Percentiles rank a stretch among this genome's conserved stretches.
Conservation (phyloP, 805 yeast species). For the Yarrowia yakushimensis region DNA sequence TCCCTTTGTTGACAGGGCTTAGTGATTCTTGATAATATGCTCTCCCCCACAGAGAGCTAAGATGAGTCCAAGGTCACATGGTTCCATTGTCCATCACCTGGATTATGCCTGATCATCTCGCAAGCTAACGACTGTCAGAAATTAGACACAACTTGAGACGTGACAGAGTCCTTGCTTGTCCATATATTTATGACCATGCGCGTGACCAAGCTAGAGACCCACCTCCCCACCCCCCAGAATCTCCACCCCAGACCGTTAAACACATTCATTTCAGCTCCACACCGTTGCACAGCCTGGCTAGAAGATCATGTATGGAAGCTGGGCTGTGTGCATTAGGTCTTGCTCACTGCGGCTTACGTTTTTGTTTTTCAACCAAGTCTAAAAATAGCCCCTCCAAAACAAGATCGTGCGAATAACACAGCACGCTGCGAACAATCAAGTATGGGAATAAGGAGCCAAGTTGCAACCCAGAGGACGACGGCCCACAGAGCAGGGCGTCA, state of each 20-base stretch:
- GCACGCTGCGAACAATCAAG: neutral
- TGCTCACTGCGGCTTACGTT: neutral
- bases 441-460: neutral
- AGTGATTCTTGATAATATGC: conserved; percentile 15
- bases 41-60: neutral
- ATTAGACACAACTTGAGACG: too few species aligned
- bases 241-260: too few species aligned
- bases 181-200: too few species aligned
- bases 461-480: too few species aligned
- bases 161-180: too few species aligned
- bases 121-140: too few species aligned
- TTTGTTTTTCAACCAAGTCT: neutral
- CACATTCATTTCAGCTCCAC: too few species aligned
- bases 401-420: neutral
- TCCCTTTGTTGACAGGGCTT: neutral
- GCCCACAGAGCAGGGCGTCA: neutral
- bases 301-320: conserved; percentile 19
- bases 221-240: too few species aligned
- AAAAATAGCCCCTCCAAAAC: conserved; percentile 10
- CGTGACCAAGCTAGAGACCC: too few species aligned
- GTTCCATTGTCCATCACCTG: too few species aligned
- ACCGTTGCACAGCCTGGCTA: neutral
- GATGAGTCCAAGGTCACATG: neutral
- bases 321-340: conserved; percentile 23
- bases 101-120: conserved; percentile 1